phyloP scores from a whole-genome alignment of 2,329 filamentous ascomycete species.

The Leptographium procerum region DNA sequence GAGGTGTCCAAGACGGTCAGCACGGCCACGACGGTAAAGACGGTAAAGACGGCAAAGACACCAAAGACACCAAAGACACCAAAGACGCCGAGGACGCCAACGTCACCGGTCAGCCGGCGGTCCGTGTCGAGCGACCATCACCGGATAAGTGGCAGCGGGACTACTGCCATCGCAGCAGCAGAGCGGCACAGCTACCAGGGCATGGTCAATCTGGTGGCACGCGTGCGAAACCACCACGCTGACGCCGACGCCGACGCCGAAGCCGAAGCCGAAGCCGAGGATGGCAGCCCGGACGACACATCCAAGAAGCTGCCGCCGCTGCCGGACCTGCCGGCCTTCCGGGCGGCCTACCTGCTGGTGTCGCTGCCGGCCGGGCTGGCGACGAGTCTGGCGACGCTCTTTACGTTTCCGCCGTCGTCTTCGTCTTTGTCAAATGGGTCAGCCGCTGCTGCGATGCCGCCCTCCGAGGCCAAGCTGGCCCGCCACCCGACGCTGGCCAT shows the following conservation, averaged over 20 bases:
- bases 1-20: neutral
- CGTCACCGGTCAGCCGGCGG: neutral
- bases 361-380: constrained; percentile 54
- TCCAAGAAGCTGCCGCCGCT: constrained; percentile 18
- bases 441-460: neutral
- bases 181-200: no score
- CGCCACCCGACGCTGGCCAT: constrained; percentile 53
- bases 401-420: neutral
- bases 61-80: neutral
- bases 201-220: no score
- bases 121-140: neutral
- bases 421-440: no score
- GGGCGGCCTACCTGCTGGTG: constrained; percentile 49
- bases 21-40: neutral
- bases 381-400: constrained; percentile 51
- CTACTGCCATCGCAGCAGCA: no score
- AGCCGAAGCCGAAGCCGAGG: no score
- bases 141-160: no score
- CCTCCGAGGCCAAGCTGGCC: constrained; percentile 43
- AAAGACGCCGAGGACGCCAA: neutral
- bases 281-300: no score
- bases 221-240: no score
- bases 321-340: constrained; percentile 23
- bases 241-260: no score
- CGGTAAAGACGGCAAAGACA: neutral